Evolutionary conservation across 352 stramenopile genomes (phyloP).

Genomic region (Discostella stelligera): DNA sequence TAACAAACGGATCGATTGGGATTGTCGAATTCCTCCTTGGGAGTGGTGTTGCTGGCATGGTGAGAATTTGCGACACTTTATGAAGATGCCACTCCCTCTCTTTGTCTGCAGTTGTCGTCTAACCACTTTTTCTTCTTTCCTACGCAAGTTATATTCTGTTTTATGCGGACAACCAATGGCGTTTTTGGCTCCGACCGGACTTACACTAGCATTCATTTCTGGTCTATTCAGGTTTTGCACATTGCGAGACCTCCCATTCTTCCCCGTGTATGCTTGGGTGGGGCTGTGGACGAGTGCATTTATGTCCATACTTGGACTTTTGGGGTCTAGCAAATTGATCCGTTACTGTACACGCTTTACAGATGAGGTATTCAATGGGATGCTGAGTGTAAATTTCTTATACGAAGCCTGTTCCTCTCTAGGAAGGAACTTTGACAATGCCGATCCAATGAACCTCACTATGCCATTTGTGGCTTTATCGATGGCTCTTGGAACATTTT

Average conservation of each 20-base stretch:
- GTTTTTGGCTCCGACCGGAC: conserved; percentile 81
- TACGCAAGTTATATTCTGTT: conserved; percentile 65
- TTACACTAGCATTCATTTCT: conserved; percentile 83
- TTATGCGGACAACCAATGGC: conserved; percentile 82
- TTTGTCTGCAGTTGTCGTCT: no score
- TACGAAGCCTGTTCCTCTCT: conserved; percentile 81
- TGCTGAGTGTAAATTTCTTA: conserved; percentile 86
- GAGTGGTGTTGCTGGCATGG: conserved; percentile 73
- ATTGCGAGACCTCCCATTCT: conserved; percentile 80
- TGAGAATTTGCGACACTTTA: no score
- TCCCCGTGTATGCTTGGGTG: conserved; percentile 86
- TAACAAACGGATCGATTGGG: conserved; percentile 83
- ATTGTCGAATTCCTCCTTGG: conserved; percentile 82
- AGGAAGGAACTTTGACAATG: conserved; percentile 79
- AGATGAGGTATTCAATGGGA: conserved; percentile 86
- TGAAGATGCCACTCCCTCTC: no score
- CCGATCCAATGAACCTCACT: conserved; percentile 78
- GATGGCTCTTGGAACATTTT: conserved; percentile 73
- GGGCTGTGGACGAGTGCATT: conserved; percentile 85
- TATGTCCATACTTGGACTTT: conserved; percentile 76
- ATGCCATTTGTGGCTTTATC: conserved; percentile 78
- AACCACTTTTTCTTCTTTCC: neutral
- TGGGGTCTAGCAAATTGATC: conserved; percentile 80
- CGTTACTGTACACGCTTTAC: conserved; percentile 86
- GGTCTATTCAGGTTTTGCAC: conserved; percentile 77